These are phyloP conservation scores for Evernia prunastri DNA, from an alignment of 495 filamentous ascomycete species.

Conservation along the genomic window DNA sequence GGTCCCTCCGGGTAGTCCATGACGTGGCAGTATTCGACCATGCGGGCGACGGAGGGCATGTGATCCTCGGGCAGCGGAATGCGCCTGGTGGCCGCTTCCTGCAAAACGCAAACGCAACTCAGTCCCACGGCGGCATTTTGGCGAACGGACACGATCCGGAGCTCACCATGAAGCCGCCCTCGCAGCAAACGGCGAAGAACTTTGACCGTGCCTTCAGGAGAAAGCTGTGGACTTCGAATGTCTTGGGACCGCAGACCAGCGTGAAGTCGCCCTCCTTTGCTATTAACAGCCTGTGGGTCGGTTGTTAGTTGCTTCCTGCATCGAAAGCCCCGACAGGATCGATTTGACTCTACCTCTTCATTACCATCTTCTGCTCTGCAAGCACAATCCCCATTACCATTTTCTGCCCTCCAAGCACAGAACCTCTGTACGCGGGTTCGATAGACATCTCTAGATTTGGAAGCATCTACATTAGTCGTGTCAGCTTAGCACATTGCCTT, in stretches of 20 bases:
- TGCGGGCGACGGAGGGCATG: neutral
- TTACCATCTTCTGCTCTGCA: neutral
- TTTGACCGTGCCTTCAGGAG: slow-evolving; percentile 10
- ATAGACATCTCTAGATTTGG: neutral
- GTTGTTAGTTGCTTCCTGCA: neutral
- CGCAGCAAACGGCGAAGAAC: neutral
- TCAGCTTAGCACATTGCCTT: neutral
- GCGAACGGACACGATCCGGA: neutral
- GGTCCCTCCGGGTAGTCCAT: neutral
- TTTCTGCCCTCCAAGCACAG: neutral
- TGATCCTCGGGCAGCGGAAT: slow-evolving; percentile 8
- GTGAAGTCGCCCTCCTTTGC: neutral
- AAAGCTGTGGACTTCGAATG: slow-evolving; percentile 5
- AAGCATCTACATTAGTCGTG: neutral
- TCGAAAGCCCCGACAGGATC: neutral
- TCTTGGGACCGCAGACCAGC: neutral
- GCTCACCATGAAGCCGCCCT: slow-evolving; percentile 14
- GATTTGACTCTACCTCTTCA: neutral
- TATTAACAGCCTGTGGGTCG: neutral
- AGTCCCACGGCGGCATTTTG: neutral
- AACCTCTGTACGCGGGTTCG: too few relatives aligned
- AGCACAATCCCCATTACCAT: neutral
- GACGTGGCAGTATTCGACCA: slow-evolving; percentile 13
- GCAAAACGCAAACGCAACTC: too few relatives aligned
- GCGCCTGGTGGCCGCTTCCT: slow-evolving; percentile 3